Evolutionary conservation across 2,329 filamentous ascomycete species (phyloP).

Genomic region (Stemphylium beticola): DNA sequence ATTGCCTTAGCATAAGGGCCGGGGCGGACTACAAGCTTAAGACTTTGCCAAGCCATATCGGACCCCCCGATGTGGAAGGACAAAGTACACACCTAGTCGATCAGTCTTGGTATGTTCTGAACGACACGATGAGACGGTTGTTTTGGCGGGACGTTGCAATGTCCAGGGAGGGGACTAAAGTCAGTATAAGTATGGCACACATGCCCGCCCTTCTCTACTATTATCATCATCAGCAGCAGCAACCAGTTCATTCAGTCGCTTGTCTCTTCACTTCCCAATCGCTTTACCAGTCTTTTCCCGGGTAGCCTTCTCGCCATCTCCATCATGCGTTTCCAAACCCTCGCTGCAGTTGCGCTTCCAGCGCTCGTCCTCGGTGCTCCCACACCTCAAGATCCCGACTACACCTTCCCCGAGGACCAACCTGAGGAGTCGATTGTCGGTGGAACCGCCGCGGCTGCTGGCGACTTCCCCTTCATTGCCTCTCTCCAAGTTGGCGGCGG

Average conservation of each 20-base stretch:
- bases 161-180: not conserved
- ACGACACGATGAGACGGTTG: conserved; percentile 10
- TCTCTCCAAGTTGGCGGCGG: conserved; percentile 24
- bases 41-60: conserved; percentile 14
- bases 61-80: conserved; percentile 12
- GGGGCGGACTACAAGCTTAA: conserved; percentile 7
- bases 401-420: conserved; percentile 9
- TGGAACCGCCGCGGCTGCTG: conserved; percentile 27
- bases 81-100: conserved; percentile 13
- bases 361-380: conserved; percentile 28
- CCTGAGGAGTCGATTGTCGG: conserved; percentile 30
- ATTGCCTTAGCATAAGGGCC: not conserved
- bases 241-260: conserved; percentile 20
- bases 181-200: conserved; percentile 16
- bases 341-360: conserved; percentile 30
- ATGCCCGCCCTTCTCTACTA: not conserved
- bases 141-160: not conserved
- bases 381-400: conserved; percentile 28
- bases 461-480: conserved; percentile 41
- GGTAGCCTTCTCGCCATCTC: conserved; percentile 2
- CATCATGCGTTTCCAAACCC: conserved; percentile 33
- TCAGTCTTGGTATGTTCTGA: conserved; percentile 5
- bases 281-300: conserved; percentile 2
- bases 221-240: not conserved
- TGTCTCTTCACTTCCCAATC: conserved; percentile 13